Conservation (phyloP, 805 yeast species). For the Wickerhamiella spandovensis region DNA sequence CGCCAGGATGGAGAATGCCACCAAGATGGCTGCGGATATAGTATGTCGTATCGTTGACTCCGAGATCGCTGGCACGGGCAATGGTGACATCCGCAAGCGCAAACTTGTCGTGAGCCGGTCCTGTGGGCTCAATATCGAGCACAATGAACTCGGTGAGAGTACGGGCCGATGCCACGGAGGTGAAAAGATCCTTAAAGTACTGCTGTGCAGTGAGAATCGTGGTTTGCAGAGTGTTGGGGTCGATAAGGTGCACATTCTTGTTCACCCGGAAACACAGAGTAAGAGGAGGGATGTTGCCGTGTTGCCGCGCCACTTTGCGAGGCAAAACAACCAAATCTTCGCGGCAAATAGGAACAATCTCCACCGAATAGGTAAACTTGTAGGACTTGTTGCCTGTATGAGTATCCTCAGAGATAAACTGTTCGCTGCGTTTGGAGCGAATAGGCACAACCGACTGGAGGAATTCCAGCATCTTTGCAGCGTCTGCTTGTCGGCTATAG, state of each 20-base stretch:
- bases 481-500: slow-evolving; percentile 79
- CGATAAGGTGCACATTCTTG: slow-evolving; percentile 74
- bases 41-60: slow-evolving; percentile 68
- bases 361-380: slow-evolving; percentile 86
- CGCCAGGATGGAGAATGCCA: slow-evolving; percentile 91
- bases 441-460: slow-evolving; percentile 74
- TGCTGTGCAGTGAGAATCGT: slow-evolving; percentile 59
- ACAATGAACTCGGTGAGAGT: slow-evolving; percentile 79
- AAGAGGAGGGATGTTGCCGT: slow-evolving; percentile 72
- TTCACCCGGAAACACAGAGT: slow-evolving; percentile 77
- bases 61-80: slow-evolving; percentile 81
- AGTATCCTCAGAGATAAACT: slow-evolving; percentile 80
- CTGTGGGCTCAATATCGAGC: slow-evolving; percentile 87
- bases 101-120: slow-evolving; percentile 58
- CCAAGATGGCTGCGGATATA: slow-evolving; percentile 88
- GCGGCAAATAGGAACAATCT: slow-evolving; percentile 90
- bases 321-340: slow-evolving; percentile 93
- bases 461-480: slow-evolving; percentile 87
- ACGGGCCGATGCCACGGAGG: slow-evolving; percentile 50
- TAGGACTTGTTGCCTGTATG: slow-evolving; percentile 80
- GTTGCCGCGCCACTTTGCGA: slow-evolving; percentile 62
- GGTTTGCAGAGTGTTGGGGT: slow-evolving; percentile 65
- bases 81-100: slow-evolving; percentile 84
- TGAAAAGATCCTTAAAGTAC: slow-evolving; percentile 76
- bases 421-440: slow-evolving; percentile 72